phyloP scores from a whole-genome alignment of 352 stramenopile genomes.

The Pythium coloratum region DNA sequence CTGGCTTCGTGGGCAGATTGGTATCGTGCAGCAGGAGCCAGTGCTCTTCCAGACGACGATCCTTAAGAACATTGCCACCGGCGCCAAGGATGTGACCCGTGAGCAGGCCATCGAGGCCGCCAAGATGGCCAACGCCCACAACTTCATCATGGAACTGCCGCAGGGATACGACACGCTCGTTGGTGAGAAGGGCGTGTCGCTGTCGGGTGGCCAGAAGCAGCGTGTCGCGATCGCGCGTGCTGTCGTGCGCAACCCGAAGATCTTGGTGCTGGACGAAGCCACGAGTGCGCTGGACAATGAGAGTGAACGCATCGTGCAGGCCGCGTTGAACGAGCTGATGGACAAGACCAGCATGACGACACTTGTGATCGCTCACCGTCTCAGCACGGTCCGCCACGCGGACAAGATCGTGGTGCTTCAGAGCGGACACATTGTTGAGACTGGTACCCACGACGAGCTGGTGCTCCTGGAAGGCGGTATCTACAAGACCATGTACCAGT shows the following conservation, averaged over 20 bases:
- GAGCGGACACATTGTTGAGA: slow-evolving; percentile 35
- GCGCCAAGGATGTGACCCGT: slow-evolving; percentile 1
- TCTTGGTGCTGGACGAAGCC: slow-evolving; percentile 91
- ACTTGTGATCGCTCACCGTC: slow-evolving; percentile 49
- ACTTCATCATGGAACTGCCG: slow-evolving; percentile 32
- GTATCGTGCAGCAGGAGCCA: slow-evolving; percentile 67
- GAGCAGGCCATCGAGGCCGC: slow-evolving; percentile 8
- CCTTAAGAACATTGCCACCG: slow-evolving; percentile 77
- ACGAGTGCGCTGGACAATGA: slow-evolving; percentile 84
- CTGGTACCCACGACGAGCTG: slow-evolving; percentile 35
- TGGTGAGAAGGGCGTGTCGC: slow-evolving; percentile 77
- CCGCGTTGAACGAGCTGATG: slow-evolving; percentile 26
- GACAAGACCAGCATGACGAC: slow-evolving; percentile 51
- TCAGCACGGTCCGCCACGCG: slow-evolving; percentile 44
- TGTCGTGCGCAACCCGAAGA: slow-evolving; percentile 84
- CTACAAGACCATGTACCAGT: slow-evolving; percentile 83
- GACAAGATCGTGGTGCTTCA: slow-evolving; percentile 48
- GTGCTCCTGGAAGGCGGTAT: slow-evolving; percentile 51
- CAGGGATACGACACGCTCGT: slow-evolving; percentile 71
- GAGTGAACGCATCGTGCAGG: slow-evolving; percentile 82
- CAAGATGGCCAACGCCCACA: slow-evolving; percentile 13
- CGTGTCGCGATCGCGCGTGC: slow-evolving; percentile 92
- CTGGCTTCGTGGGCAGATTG: slow-evolving; percentile 23
- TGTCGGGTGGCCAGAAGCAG: slow-evolving; percentile 86
- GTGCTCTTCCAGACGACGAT: slow-evolving; percentile 81